Percentiles rank a stretch among this genome's conserved stretches.
Conservation (phyloP, 2,329 filamentous ascomycete genomes). For the Cladobotryum mycophilum region DNA sequence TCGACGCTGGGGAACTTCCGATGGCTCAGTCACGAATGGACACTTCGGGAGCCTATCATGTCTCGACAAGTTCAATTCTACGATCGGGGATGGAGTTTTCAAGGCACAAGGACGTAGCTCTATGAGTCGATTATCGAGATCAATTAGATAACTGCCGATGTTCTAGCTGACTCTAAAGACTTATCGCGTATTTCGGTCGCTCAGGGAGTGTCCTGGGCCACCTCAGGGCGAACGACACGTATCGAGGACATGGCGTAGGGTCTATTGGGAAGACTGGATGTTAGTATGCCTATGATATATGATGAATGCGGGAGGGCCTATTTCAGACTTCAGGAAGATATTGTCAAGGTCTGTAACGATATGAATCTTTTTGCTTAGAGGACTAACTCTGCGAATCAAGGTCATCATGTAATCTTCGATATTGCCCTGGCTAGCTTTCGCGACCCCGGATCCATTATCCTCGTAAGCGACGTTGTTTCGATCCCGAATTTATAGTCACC, state of each 20-base stretch:
- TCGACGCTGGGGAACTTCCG: too few species aligned
- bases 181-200: conserved; percentile 13
- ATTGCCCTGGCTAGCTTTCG: conserved; percentile 3
- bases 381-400: neutral
- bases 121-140: too few species aligned
- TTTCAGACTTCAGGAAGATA: conserved; percentile 18
- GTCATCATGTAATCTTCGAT: conserved; percentile 5
- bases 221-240: conserved; percentile 16
- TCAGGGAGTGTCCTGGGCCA: conserved; percentile 19
- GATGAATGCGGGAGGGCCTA: conserved; percentile 16
- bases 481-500: conserved; percentile 7
- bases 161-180: neutral
- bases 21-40: too few species aligned
- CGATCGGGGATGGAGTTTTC: too few species aligned
- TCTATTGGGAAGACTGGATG: conserved; percentile 18
- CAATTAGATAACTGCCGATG: too few species aligned
- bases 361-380: conserved; percentile 7
- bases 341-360: conserved; percentile 12
- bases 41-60: too few species aligned
- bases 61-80: too few species aligned
- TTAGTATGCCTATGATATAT: conserved; percentile 23
- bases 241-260: conserved; percentile 21
- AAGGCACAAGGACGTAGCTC: too few species aligned
- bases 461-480: conserved; percentile 5
- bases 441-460: neutral